These are phyloP conservation scores for Neurospora sp. DNA, from an alignment of 495 filamentous ascomycete genomes.

Conservation along the genomic window DNA sequence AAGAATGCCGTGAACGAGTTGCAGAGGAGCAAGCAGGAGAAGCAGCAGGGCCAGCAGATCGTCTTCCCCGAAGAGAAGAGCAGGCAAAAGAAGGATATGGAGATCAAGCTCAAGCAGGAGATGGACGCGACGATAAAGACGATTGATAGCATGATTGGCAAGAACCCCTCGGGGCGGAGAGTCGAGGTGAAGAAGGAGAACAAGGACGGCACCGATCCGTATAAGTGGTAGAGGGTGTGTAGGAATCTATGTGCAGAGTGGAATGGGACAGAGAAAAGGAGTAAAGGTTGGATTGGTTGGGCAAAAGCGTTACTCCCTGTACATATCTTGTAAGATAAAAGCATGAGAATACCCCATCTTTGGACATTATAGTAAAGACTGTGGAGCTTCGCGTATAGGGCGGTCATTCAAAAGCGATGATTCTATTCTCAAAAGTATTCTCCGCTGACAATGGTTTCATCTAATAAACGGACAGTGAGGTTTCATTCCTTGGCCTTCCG, in stretches of 20 bases:
- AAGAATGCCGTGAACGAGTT: conserved; percentile 8
- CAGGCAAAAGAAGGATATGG: background rate
- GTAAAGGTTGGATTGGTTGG: background rate
- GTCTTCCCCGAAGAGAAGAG: conserved; percentile 17
- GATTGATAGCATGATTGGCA: background rate
- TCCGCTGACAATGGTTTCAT: no score
- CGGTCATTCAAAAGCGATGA: no score
- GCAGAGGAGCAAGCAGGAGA: conserved; percentile 26
- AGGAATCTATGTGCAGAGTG: background rate
- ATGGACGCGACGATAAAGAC: conserved; percentile 7
- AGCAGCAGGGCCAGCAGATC: conserved; percentile 6
- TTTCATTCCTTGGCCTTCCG: background rate
- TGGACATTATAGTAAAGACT: background rate
- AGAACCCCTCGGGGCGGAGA: background rate
- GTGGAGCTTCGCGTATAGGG: background rate
- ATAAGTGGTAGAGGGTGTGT: background rate
- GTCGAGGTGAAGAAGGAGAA: background rate
- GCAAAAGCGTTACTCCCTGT: background rate
- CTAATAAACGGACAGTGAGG: background rate
- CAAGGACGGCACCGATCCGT: background rate
- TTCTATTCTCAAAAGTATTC: no score
- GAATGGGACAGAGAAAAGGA: background rate
- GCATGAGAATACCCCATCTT: background rate
- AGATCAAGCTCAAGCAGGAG: conserved; percentile 10
- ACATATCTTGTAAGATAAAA: conserved; percentile 1